These are phyloP conservation scores for Pichia terricola DNA, from an alignment of 1,139 yeast genomes.

Conservation along the genomic window DNA sequence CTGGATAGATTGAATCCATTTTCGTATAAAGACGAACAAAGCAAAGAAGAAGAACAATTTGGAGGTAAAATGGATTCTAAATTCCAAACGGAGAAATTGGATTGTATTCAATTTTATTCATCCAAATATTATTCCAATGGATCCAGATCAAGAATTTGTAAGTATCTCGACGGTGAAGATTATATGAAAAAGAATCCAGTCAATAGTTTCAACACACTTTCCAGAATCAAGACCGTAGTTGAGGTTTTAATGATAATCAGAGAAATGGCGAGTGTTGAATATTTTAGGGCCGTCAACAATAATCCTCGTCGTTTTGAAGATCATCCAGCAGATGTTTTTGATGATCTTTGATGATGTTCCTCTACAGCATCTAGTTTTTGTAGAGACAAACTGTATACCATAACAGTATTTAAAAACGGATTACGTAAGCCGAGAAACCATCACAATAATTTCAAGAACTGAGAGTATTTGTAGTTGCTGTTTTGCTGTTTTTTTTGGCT, in stretches of 20 bases:
- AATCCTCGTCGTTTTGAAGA: constrained; percentile 11
- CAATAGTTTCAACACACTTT: constrained; percentile 14
- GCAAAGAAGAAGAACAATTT: background rate
- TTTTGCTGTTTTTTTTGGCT: too few species aligned
- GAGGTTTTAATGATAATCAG: constrained; percentile 21
- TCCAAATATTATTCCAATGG: constrained; percentile 19
- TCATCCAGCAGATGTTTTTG: constrained; percentile 11
- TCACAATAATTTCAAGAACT: too few species aligned
- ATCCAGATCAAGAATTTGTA: constrained; percentile 14
- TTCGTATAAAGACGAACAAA: background rate
- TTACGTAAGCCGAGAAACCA: too few species aligned
- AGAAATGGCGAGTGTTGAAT: constrained; percentile 22
- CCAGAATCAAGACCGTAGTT: constrained; percentile 8
- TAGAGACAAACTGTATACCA: too few species aligned
- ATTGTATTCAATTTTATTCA: constrained; percentile 19
- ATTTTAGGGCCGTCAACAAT: constrained; percentile 2
- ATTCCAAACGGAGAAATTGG: background rate
- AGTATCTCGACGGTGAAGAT: constrained; percentile 16
- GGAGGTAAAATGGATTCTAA: background rate
- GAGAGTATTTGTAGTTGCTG: too few species aligned
- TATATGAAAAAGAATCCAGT: constrained; percentile 16
- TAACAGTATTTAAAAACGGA: too few species aligned
- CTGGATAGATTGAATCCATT: background rate
- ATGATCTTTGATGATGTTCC: background rate
- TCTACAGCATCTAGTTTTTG: too few species aligned